Evolutionary conservation across 1,284 basidiomycete species (phyloP).

Genomic region (Chondrostereum purpureum): DNA sequence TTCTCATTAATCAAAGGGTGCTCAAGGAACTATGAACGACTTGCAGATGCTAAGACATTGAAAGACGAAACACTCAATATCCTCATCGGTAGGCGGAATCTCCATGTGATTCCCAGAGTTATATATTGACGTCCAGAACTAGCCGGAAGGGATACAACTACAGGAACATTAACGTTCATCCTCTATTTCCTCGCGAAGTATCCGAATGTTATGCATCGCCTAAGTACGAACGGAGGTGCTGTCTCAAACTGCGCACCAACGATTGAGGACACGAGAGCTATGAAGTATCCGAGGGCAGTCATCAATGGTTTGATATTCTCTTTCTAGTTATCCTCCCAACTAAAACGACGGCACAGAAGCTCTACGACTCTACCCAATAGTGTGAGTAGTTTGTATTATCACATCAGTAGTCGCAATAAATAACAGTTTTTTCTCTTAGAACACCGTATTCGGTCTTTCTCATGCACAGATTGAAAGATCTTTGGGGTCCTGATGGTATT

Average conservation of each 20-base stretch:
- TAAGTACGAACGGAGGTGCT: constrained; percentile 50
- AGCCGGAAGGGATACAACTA: constrained; percentile 43
- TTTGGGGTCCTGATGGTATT: constrained; percentile 29
- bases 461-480: constrained; percentile 25
- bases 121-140: no score
- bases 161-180: constrained; percentile 43
- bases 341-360: constrained; percentile 35
- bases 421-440: constrained; percentile 5
- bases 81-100: neutral
- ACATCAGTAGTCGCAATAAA: neutral
- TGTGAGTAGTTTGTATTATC: constrained; percentile 16
- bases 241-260: constrained; percentile 39
- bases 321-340: neutral
- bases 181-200: constrained; percentile 51
- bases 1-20: neutral
- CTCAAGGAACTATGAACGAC: neutral
- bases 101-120: no score
- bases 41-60: constrained; percentile 27
- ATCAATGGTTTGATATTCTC: constrained; percentile 42
- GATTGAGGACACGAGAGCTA: constrained; percentile 47
- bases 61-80: constrained; percentile 7
- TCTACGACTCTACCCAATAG: constrained; percentile 28
- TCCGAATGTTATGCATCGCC: constrained; percentile 34
- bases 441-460: constrained; percentile 24
- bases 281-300: constrained; percentile 54